Evolutionary conservation across 2,329 filamentous ascomycete species (phyloP).

Genomic region (Atkinsonella texensis): DNA sequence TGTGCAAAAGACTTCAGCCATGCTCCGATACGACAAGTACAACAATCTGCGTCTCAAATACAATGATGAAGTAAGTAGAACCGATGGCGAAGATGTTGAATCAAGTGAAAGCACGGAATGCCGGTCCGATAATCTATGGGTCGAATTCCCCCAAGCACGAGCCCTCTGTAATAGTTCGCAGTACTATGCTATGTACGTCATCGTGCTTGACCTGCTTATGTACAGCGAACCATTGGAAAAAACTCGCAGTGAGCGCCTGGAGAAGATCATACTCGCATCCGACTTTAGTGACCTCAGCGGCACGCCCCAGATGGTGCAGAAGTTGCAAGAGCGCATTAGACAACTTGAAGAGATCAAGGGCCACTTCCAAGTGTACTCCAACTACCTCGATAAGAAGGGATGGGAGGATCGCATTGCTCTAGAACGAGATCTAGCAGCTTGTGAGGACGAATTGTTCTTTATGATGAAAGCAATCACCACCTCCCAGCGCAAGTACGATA

Average conservation of each 20-base stretch:
- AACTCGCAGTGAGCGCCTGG: slow-evolving; percentile 85
- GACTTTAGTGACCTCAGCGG: slow-evolving; percentile 96
- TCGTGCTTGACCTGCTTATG: slow-evolving; percentile 87
- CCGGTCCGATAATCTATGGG: slow-evolving; percentile 91
- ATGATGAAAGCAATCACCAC: slow-evolving; percentile 99
- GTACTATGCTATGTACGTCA: slow-evolving; percentile 97
- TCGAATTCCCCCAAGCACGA: slow-evolving; percentile 87
- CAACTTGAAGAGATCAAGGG: slow-evolving; percentile 94
- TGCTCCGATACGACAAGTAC: slow-evolving; percentile 93
- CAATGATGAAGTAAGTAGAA: slow-evolving; percentile 77
- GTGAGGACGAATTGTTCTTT: slow-evolving; percentile 97
- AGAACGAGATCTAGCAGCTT: slow-evolving; percentile 76
- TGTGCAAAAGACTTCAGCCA: slow-evolving; percentile 91
- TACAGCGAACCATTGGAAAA: slow-evolving; percentile 96
- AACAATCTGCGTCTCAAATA: slow-evolving; percentile 95
- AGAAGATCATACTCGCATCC: slow-evolving; percentile 97
- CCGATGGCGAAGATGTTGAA: slow-evolving; percentile 36
- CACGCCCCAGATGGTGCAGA: slow-evolving; percentile 83
- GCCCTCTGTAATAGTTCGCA: slow-evolving; percentile 96
- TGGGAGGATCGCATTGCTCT: slow-evolving; percentile 87
- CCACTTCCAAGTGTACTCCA: slow-evolving; percentile 87
- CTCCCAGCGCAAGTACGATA: slow-evolving; percentile 77
- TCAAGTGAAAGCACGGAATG: slow-evolving; percentile 51
- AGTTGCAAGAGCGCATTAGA: slow-evolving; percentile 81
- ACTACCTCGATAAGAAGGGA: slow-evolving; percentile 73